Percentiles rank a stretch among this genome's conserved stretches.
These are phyloP conservation scores for Glomus cerebriforme DNA, from an alignment of 192 early-diverging fungal genomes.

Conservation along the genomic window DNA sequence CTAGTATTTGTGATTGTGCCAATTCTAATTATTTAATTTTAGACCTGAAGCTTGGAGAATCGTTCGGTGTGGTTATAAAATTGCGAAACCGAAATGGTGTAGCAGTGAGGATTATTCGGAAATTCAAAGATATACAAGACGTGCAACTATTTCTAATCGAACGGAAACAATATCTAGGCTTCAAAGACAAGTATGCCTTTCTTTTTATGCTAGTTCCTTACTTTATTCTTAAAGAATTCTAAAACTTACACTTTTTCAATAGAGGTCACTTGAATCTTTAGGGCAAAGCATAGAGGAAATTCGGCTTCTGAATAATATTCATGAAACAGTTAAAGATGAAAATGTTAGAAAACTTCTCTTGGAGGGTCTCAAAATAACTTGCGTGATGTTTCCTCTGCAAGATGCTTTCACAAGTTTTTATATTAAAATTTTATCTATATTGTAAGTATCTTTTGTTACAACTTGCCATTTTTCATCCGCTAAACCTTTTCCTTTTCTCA, in stretches of 20 bases:
- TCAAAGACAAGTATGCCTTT: not conserved
- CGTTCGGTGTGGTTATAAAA: conserved; percentile 18
- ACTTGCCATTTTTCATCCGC: not conserved
- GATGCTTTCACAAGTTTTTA: conserved; percentile 13
- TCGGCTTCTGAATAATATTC: not conserved
- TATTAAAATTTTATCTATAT: conserved; percentile 20
- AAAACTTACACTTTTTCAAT: conserved; percentile 10
- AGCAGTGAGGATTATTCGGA: not conserved
- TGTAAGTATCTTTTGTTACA: conserved; percentile 15
- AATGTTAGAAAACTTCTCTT: not conserved
- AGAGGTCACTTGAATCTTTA: conserved; percentile 17
- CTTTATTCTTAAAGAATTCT: conserved; percentile 14
- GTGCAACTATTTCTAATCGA: not conserved
- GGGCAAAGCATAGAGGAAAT: not conserved
- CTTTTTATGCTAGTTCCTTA: not conserved
- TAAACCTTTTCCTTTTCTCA: not conserved
- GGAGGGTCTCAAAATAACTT: not conserved
- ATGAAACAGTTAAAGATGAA: not conserved
- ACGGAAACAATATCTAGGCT: not conserved
- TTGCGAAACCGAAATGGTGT: conserved; percentile 17
- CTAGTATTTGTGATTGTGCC: too few relatives aligned
- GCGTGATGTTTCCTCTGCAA: not conserved
- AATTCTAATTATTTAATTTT: conserved; percentile 13
- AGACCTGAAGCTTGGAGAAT: conserved; percentile 19
- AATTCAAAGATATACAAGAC: conserved; percentile 9